Conservation (phyloP, 2,329 filamentous ascomycete genomes). For the Colletotrichum sp. region DNA sequence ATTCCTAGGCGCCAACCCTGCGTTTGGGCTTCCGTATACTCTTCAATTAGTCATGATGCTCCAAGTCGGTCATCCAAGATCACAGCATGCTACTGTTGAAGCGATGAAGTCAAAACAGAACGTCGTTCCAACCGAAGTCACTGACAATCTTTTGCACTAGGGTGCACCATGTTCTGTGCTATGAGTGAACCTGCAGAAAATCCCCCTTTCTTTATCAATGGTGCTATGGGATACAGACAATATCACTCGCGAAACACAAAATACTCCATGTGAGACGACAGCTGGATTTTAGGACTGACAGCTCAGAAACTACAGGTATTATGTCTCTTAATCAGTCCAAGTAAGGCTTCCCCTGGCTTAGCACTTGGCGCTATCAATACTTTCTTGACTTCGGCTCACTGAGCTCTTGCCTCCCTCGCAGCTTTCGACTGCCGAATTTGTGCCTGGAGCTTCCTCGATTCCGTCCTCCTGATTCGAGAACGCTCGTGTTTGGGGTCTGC, state of each 20-base stretch:
- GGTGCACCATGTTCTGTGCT: background rate
- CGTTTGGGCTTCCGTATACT: background rate
- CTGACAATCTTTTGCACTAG: background rate
- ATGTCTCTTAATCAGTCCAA: background rate
- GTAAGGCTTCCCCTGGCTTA: background rate
- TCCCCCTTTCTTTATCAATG: background rate
- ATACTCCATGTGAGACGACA: background rate
- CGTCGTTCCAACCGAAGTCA: background rate
- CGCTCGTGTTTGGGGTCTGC: constrained; percentile 29
- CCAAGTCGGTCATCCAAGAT: background rate
- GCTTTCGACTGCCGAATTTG: constrained; percentile 35
- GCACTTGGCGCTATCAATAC: background rate
- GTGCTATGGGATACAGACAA: background rate
- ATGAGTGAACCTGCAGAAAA: background rate
- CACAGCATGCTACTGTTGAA: background rate
- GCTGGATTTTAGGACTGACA: background rate
- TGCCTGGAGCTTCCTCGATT: constrained; percentile 40
- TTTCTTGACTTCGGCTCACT: background rate
- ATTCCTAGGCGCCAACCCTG: background rate
- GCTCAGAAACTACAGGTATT: background rate
- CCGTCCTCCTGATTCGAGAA: constrained; percentile 31
- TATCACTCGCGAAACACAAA: background rate
- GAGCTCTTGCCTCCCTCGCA: background rate
- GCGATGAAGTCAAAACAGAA: background rate
- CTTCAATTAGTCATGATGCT: background rate